A percentile compares a stretch with the other conserved stretches of the same genome.
Evolutionary conservation across 805 yeast genomes (phyloP).

Genomic region (Yueomyces sp.): DNA sequence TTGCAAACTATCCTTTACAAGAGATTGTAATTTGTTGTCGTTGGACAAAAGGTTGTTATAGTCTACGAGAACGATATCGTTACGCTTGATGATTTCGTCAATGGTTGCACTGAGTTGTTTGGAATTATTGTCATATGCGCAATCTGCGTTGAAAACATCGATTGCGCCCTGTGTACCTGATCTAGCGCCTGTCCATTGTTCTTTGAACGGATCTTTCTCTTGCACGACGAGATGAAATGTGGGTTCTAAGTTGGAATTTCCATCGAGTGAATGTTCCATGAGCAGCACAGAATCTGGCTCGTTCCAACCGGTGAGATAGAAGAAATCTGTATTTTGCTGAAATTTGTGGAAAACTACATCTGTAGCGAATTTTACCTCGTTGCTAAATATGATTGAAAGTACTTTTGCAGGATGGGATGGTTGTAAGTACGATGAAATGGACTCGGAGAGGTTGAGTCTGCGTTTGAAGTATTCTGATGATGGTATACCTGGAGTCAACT

Average conservation of each 20-base stretch:
- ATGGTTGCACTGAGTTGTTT: slow-evolving; percentile 8
- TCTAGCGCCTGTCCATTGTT: slow-evolving; percentile 91
- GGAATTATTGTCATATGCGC: slow-evolving; percentile 32
- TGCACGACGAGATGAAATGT: slow-evolving; percentile 74
- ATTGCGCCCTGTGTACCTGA: slow-evolving; percentile 75
- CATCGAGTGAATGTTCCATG: slow-evolving; percentile 45
- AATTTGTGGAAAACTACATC: slow-evolving; percentile 87
- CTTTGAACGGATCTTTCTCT: slow-evolving; percentile 61
- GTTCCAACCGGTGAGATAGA: slow-evolving; percentile 80
- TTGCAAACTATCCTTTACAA: not conserved
- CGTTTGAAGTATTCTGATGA: slow-evolving; percentile 73
- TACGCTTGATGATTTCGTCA: slow-evolving; percentile 36
- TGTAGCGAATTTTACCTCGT: slow-evolving; percentile 61
- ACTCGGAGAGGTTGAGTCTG: slow-evolving; percentile 42
- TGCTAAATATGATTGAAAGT: slow-evolving; percentile 64
- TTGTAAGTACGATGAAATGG: slow-evolving; percentile 36
- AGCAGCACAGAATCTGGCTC: slow-evolving; percentile 72
- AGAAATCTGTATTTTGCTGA: slow-evolving; percentile 84
- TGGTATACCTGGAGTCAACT: slow-evolving; percentile 77
- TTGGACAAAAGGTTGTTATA: too few relatives aligned
- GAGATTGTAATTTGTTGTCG: not conserved
- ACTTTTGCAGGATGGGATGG: slow-evolving; percentile 21
- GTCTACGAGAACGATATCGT: slow-evolving; percentile 46
- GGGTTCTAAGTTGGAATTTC: slow-evolving; percentile 29
- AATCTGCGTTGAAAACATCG: slow-evolving; percentile 82